Conservation (phyloP, 192 early-diverging fungal species). For the Backusella westeae region DNA sequence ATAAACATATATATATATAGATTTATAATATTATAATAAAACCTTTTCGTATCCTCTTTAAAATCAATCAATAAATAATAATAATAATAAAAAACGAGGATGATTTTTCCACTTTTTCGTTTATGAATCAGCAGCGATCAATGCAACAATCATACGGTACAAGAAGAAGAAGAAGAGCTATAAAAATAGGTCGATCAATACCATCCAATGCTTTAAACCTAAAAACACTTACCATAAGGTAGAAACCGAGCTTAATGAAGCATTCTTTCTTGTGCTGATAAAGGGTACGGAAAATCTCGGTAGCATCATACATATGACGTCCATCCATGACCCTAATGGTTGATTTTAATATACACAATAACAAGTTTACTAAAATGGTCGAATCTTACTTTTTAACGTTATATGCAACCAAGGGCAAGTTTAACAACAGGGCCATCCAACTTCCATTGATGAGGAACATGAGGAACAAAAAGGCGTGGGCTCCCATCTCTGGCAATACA, state of each 20-base stretch:
- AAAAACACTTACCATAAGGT: conserved; percentile 64
- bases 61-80: neutral
- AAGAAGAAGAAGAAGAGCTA: conserved; percentile 88
- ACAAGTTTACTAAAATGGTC: neutral
- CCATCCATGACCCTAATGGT: conserved; percentile 71
- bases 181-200: neutral
- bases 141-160: conserved; percentile 59
- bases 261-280: conserved; percentile 93
- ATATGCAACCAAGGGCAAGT: conserved; percentile 83
- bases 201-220: neutral
- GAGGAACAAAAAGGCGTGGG: conserved; percentile 78
- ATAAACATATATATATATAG: neutral
- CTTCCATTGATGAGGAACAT: conserved; percentile 85
- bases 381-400: conserved; percentile 84
- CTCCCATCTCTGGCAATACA: conserved; percentile 90
- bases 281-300: conserved; percentile 96
- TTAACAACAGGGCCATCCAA: conserved; percentile 84
- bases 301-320: conserved; percentile 95
- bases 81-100: neutral
- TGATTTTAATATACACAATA: neutral
- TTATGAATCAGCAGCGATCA: conserved; percentile 42
- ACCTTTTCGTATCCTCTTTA: neutral
- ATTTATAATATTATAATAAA: neutral
- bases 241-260: conserved; percentile 97
- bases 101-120: neutral